Base-by-base conservation (phyloP, 2,329 filamentous ascomycete genomes). In the Harringtonia lauricola region DNA sequence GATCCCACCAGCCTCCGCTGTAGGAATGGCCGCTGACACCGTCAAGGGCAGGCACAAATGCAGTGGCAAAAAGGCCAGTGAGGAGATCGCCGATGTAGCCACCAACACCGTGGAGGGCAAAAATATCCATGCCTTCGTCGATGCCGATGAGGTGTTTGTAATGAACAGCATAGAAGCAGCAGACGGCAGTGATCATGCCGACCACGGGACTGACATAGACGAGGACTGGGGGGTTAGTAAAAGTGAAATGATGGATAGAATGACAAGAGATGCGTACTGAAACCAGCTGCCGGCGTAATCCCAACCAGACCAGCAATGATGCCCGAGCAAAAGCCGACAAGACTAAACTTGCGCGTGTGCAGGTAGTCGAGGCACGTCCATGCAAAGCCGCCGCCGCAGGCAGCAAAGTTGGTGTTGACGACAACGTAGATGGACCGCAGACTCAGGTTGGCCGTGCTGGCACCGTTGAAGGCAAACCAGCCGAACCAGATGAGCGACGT, bases 401-500 rank as follows among this genome's bases (percentile, higher is more conserved):
- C 74, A 3, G 74, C 70, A 9, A 73, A 64, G 49, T 78, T 77
- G 47, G 74, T 78, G 52, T 78, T 77, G 53, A 76, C 68, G 3
- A 71, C 70, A 13, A 71, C 71, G 36, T 74, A 70, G 54, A 77
- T 66, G 33, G 68, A 66, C 36, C 73, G 64, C 12, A 76, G 54
- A 8, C 64, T 67, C 1, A 72, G 58, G 50, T 75, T 76, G 22
- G 69, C 64, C 2, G 71, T 70, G 36, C 58, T 66, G 15, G 59
- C 66, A 46, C 72, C 69, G 46, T 73, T 74, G 55, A 74, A 73
- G 0, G 66, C 68, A 41, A 72, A 70, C 70, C 70, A 74, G 1
- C 72, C 76, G 47, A 80, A 79, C 76, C 77, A 82, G 47, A 81
- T 80, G 35, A 82, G 62, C 2, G 78, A 64, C 1, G 77, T 82